These are phyloP conservation scores for Intubia oerlemansii DNA, from an alignment of 2,329 filamentous ascomycete species.

Conservation along the genomic window DNA sequence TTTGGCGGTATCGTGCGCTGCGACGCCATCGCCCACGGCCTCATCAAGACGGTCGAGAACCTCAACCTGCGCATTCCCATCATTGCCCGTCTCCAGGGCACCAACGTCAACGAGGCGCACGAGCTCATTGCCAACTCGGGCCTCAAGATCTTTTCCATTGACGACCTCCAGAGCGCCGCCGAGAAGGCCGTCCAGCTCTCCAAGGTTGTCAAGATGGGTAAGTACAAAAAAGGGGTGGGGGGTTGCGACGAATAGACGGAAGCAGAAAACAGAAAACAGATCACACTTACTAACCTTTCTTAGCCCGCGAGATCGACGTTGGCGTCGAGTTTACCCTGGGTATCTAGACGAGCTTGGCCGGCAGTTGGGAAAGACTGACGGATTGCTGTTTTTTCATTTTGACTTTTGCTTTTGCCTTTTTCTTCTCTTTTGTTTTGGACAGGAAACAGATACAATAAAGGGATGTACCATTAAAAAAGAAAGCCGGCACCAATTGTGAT, in stretches of 20 bases:
- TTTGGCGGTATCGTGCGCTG: conserved; percentile 98
- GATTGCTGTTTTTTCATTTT: too few relatives aligned
- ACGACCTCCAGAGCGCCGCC: conserved; percentile 88
- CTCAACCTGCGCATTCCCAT: conserved; percentile 96
- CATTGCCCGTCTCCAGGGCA: conserved; percentile 91
- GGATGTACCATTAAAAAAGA: too few relatives aligned
- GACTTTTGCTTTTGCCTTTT: too few relatives aligned
- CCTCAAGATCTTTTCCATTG: conserved; percentile 98
- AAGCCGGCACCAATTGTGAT: too few relatives aligned
- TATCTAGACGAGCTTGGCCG: conserved; percentile 47
- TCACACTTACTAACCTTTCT: not conserved
- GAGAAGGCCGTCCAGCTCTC: conserved; percentile 98
- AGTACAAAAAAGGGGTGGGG: too few relatives aligned
- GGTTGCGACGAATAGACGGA: too few relatives aligned
- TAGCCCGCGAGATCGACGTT: conserved; percentile 87
- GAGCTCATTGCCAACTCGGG: conserved; percentile 89
- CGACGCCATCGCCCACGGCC: conserved; percentile 87
- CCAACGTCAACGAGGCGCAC: conserved; percentile 91
- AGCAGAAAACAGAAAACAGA: too few relatives aligned
- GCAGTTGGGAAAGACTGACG: too few relatives aligned
- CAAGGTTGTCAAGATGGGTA: conserved; percentile 96
- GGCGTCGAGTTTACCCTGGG: conserved; percentile 88
- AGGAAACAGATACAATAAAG: too few relatives aligned
- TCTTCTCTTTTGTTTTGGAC: too few relatives aligned
- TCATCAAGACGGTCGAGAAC: conserved; percentile 83